phyloP scores from a whole-genome alignment of 768 basidiomycete species.

The Lentinula boryana region DNA sequence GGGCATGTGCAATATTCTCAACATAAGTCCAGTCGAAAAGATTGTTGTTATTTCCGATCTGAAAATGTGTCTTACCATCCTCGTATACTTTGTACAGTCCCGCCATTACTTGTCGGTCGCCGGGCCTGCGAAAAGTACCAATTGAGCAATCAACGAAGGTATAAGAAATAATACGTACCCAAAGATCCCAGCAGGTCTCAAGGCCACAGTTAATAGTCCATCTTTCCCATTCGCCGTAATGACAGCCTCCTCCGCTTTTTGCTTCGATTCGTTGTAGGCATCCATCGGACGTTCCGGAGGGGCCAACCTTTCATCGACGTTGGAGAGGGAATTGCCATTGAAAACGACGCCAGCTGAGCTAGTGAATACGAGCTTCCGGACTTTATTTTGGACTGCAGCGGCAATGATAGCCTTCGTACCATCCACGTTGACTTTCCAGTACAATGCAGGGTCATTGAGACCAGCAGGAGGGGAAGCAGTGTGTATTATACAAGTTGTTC shows the following conservation, averaged over 20 bases:
- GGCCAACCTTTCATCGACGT: conserved; percentile 83
- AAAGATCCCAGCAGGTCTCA: conserved; percentile 93
- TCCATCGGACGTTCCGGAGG: conserved; percentile 73
- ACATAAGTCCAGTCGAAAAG: conserved; percentile 97
- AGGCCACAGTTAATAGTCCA: conserved; percentile 81
- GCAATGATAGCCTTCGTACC: conserved; percentile 84
- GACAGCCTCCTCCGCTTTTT: conserved; percentile 77
- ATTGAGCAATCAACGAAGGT: neutral
- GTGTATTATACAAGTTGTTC: conserved; percentile 89
- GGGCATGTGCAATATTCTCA: conserved; percentile 90
- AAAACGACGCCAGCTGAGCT: conserved; percentile 90
- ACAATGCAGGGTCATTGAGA: conserved; percentile 60
- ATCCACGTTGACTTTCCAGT: conserved; percentile 90
- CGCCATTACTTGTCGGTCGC: conserved; percentile 80
- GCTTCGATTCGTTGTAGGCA: conserved; percentile 93
- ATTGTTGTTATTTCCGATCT: conserved; percentile 91
- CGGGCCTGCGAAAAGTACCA: conserved; percentile 50
- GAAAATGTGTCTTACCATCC: conserved; percentile 82
- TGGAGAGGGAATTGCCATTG: conserved; percentile 72
- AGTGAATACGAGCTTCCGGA: conserved; percentile 90
- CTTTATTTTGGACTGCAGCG: conserved; percentile 65
- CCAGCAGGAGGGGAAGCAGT: conserved; percentile 82
- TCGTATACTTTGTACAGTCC: conserved; percentile 79
- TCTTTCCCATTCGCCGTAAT: conserved; percentile 81
- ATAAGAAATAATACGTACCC: conserved; percentile 48